phyloP scores from a whole-genome alignment of 108 stramenopile genomes.

The Aureococcus anophagefferens region DNA sequence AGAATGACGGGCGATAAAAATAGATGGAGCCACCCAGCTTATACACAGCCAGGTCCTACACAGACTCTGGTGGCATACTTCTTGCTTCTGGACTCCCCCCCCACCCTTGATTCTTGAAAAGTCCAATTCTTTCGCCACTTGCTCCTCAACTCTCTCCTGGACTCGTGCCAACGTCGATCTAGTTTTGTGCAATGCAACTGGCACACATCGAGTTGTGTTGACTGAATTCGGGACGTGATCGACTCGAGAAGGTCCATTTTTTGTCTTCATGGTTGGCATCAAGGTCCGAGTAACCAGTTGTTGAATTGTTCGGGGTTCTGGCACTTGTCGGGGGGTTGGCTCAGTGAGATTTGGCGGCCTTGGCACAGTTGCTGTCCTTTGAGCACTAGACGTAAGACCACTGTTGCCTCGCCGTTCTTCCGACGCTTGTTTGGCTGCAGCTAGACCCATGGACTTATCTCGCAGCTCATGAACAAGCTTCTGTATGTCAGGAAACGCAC shows the following conservation, averaged over 20 bases:
- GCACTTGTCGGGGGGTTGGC: conserved; percentile 3
- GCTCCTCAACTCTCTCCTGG: conserved; percentile 28
- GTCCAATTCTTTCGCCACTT: conserved; percentile 8
- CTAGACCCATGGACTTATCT: not conserved
- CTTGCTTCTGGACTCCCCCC: no score
- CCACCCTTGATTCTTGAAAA: conserved; percentile 17
- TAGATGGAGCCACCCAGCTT: no score
- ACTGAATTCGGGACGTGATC: no score
- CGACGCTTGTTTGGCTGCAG: conserved; percentile 14
- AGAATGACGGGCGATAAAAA: no score
- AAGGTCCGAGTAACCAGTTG: not conserved
- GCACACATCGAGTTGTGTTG: not conserved
- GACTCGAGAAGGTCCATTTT: no score
- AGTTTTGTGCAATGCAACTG: not conserved
- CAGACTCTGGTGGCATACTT: no score
- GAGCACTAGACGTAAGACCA: no score
- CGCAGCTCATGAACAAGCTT: not conserved
- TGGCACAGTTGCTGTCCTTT: no score
- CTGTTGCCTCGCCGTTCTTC: conserved; percentile 1
- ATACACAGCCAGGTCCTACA: no score
- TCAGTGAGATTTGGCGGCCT: no score
- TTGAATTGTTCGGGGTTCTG: not conserved
- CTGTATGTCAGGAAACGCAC: not conserved
- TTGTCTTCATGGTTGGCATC: no score
- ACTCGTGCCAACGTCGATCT: conserved; percentile 12